Percentiles rank a stretch among this genome's conserved stretches.
Evolutionary conservation across 352 stramenopile species (phyloP).

Genomic region (Phytophthora sp.): DNA sequence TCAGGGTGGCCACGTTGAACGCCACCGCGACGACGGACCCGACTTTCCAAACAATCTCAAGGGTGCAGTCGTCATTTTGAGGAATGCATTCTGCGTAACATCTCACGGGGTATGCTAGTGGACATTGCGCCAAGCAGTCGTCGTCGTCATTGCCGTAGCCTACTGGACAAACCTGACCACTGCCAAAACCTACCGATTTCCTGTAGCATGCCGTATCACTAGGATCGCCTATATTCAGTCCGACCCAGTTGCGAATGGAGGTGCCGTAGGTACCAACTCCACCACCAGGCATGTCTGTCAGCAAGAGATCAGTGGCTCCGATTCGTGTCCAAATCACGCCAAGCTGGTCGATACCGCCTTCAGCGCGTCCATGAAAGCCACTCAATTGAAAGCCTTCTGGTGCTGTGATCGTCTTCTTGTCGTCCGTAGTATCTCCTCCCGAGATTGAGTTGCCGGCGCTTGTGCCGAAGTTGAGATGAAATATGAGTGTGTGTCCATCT

Average conservation of each 20-base stretch:
- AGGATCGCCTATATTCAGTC: constrained; percentile 7
- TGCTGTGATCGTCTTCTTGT: too few species aligned
- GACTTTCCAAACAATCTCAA: constrained; percentile 34
- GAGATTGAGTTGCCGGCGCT: too few species aligned
- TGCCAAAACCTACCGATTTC: constrained; percentile 5
- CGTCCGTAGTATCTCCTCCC: too few species aligned
- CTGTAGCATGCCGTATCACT: constrained; percentile 21
- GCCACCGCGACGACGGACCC: constrained; percentile 30
- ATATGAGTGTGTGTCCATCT: too few species aligned
- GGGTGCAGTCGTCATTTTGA: constrained; percentile 52
- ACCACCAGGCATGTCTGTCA: not conserved
- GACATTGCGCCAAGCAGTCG: constrained; percentile 33
- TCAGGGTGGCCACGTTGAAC: constrained; percentile 30
- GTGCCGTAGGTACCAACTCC: not conserved
- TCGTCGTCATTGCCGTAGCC: constrained; percentile 12
- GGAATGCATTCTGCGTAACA: constrained; percentile 55
- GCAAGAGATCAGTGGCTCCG: not conserved
- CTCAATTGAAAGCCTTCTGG: not conserved
- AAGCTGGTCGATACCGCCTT: not conserved
- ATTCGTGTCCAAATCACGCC: not conserved
- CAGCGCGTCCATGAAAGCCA: not conserved
- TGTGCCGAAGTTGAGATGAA: too few species aligned
- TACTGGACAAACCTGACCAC: constrained; percentile 1
- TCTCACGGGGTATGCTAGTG: constrained; percentile 51
- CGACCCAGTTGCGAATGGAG: constrained; percentile 25